Conservation (phyloP, 306 rosid genomes). For the Medicago truncatula region DNA sequence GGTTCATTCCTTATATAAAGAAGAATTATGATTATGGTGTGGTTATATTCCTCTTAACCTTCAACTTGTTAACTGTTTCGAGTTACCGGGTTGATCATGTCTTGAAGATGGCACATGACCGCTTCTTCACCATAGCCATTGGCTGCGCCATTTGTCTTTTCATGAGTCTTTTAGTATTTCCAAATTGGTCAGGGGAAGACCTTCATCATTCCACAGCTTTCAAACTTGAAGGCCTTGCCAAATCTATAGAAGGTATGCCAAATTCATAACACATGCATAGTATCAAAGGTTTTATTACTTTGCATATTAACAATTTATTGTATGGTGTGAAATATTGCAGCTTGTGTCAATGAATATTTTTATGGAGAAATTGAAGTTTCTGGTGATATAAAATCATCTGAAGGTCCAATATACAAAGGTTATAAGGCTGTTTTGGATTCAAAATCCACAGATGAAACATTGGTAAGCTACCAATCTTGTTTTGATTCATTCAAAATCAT, state of each 20-base stretch:
- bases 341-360: constrained; percentile 79
- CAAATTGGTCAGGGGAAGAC: constrained; percentile 90
- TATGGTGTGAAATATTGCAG: constrained; percentile 50
- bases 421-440: constrained; percentile 91
- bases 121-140: constrained; percentile 83
- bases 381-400: constrained; percentile 43
- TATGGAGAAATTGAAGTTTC: constrained; percentile 51
- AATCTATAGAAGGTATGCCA: constrained; percentile 75
- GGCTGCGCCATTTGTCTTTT: constrained; percentile 82
- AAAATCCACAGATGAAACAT: constrained; percentile 74
- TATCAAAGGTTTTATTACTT: neutral
- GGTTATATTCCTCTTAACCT: constrained; percentile 80
- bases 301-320: constrained; percentile 4
- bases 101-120: constrained; percentile 62
- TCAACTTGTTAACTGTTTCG: constrained; percentile 76
- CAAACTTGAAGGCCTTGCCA: constrained; percentile 84
- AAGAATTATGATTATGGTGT: constrained; percentile 88
- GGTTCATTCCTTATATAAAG: constrained; percentile 82
- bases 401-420: constrained; percentile 68
- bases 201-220: constrained; percentile 69
- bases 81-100: constrained; percentile 69
- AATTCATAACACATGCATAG: neutral
- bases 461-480: constrained; percentile 52
- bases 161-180: constrained; percentile 78
- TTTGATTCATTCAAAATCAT: constrained; percentile 25